Evolutionary conservation across 2,329 filamentous ascomycete genomes (phyloP).

Genomic region (Neonectria sp.): DNA sequence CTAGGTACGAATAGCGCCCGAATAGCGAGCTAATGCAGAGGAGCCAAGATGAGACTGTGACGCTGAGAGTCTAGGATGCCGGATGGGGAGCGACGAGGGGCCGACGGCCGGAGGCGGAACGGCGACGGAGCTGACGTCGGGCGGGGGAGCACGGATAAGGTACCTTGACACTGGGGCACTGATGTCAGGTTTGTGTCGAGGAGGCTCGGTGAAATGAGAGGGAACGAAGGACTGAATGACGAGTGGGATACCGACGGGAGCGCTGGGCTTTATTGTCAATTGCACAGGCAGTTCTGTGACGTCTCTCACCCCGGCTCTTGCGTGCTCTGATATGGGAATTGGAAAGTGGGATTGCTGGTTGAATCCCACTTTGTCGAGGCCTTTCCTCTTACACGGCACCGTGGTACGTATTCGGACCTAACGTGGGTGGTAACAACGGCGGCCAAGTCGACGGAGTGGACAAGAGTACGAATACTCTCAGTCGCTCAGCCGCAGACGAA

Average conservation of each 20-base stretch:
- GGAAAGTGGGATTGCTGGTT: not conserved
- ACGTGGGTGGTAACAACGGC: too few species aligned
- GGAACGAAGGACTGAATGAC: not conserved
- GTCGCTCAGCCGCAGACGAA: slow-evolving; percentile 1
- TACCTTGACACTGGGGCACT: not conserved
- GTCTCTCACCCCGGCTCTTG: slow-evolving; percentile 24
- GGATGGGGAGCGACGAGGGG: slow-evolving; percentile 19
- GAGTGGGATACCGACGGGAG: slow-evolving; percentile 8
- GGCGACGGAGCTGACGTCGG: slow-evolving; percentile 22
- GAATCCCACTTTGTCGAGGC: slow-evolving; percentile 14
- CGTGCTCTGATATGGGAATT: slow-evolving; percentile 26
- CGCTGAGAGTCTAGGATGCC: slow-evolving; percentile 6
- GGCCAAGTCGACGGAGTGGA: not conserved
- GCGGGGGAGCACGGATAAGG: not conserved
- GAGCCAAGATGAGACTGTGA: slow-evolving; percentile 1
- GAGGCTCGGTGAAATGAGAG: slow-evolving; percentile 6
- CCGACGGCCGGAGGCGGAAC: slow-evolving; percentile 17
- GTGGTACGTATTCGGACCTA: not conserved
- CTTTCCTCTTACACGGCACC: not conserved
- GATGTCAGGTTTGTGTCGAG: slow-evolving; percentile 5
- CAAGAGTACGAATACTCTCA: slow-evolving; percentile 1
- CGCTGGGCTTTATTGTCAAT: not conserved
- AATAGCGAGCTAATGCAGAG: slow-evolving; percentile 17
- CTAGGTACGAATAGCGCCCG: not conserved
- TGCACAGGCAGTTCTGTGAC: slow-evolving; percentile 16